Conservation (phyloP, 108 stramenopile species). For the Nitzschia putrida region DNA sequence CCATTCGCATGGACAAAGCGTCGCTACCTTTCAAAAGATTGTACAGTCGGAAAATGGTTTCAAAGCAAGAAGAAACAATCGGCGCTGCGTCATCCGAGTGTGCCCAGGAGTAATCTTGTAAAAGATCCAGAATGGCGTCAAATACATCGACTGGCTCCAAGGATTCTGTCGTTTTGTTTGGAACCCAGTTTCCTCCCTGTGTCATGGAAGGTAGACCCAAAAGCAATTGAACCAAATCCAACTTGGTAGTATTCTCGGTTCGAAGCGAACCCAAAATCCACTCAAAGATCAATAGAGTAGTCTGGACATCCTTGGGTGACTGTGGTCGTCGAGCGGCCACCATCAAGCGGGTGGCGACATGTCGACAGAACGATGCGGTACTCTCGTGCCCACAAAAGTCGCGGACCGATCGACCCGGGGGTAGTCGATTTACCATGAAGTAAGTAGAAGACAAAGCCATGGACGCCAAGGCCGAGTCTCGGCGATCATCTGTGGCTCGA, state of each 20-base stretch:
- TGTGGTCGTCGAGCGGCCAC: conserved; percentile 8
- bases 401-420: background rate
- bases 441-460: conserved; percentile 17
- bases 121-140: conserved; percentile 58
- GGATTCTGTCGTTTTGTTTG: conserved; percentile 15
- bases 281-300: conserved; percentile 15
- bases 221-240: conserved; percentile 48
- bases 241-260: conserved; percentile 27
- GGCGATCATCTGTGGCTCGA: conserved; percentile 12
- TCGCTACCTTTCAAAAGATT: conserved; percentile 14
- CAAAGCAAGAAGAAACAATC: conserved; percentile 63
- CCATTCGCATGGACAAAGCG: conserved; percentile 5
- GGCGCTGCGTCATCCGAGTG: conserved; percentile 36
- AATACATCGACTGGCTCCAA: conserved; percentile 50
- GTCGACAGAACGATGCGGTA: background rate
- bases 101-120: conserved; percentile 45
- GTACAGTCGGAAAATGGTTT: conserved; percentile 58
- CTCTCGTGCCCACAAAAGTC: background rate
- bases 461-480: conserved; percentile 11
- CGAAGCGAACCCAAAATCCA: conserved; percentile 36
- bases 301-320: conserved; percentile 4
- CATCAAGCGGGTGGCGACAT: conserved; percentile 28
- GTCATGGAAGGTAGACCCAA: conserved; percentile 40
- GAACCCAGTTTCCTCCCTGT: conserved; percentile 25
- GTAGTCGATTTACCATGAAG: conserved; percentile 14